Evolutionary conservation across 163 green algal genomes (phyloP).

Genomic region (Smithsoniella earleae): DNA sequence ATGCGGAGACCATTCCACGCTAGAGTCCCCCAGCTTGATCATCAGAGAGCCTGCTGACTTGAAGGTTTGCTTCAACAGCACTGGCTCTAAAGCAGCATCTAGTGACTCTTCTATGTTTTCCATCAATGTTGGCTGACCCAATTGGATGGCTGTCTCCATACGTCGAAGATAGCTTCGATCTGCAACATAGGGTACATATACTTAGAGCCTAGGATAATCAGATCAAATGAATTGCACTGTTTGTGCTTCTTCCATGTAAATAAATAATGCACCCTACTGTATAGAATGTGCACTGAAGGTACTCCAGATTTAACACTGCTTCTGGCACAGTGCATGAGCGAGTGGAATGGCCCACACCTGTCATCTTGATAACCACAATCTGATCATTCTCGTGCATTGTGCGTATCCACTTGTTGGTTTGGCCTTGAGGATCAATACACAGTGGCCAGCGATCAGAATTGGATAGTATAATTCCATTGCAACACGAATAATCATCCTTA

Average conservation of each 20-base stretch:
- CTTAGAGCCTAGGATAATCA: slow-evolving; percentile 37
- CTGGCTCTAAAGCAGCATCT: slow-evolving; percentile 41
- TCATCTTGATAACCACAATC: slow-evolving; percentile 47
- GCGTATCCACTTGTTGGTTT: slow-evolving; percentile 52
- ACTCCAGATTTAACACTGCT: no score
- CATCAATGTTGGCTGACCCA: slow-evolving; percentile 49
- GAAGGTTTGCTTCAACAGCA: slow-evolving; percentile 52
- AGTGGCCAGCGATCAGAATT: slow-evolving; percentile 43
- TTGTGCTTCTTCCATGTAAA: not conserved
- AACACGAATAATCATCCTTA: slow-evolving; percentile 47
- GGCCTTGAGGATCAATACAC: slow-evolving; percentile 47
- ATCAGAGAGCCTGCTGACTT: slow-evolving; percentile 42
- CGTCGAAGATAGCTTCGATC: slow-evolving; percentile 44
- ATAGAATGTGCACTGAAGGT: not conserved
- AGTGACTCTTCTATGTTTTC: slow-evolving; percentile 42
- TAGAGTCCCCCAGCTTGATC: slow-evolving; percentile 48
- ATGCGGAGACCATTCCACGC: slow-evolving; percentile 40
- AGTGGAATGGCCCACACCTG: no score
- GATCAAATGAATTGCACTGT: not conserved
- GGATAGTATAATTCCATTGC: slow-evolving; percentile 51
- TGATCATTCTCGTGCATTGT: slow-evolving; percentile 41
- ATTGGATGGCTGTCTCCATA: slow-evolving; percentile 42
- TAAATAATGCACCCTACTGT: not conserved
- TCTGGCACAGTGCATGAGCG: no score
- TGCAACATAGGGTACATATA: no score